Conservation (phyloP, 495 filamentous ascomycete species). For the Hyaloscypha hepaticicola region DNA sequence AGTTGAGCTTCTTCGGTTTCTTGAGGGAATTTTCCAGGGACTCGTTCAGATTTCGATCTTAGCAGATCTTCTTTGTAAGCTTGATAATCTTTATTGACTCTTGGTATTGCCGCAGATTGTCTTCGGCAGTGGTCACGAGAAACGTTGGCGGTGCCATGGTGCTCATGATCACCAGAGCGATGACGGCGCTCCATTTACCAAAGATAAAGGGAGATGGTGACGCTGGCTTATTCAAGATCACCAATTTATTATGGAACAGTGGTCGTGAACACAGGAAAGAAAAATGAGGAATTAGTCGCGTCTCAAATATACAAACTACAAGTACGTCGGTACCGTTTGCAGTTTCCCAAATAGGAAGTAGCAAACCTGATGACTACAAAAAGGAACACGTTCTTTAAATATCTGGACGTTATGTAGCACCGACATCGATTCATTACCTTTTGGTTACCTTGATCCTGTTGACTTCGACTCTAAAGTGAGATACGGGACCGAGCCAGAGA, state of each 20-base stretch:
- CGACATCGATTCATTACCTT: neutral
- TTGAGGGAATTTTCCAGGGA: neutral
- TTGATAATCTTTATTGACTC: neutral
- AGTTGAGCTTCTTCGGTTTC: neutral
- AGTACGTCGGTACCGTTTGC: neutral
- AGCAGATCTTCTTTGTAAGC: neutral
- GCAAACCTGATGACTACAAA: neutral
- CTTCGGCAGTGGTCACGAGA: neutral
- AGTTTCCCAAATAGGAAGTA: neutral
- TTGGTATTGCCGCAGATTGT: neutral
- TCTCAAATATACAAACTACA: neutral
- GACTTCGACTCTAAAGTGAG: neutral
- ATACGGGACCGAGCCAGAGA: neutral
- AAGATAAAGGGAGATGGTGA: too few relatives aligned
- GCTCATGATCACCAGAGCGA: neutral
- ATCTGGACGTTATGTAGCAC: neutral
- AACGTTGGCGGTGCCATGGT: neutral
- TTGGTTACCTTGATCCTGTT: neutral
- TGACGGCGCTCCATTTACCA: slow-evolving; percentile 2
- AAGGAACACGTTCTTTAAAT: neutral
- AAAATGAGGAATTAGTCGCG: neutral
- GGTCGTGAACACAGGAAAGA: neutral
- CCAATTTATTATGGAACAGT: too few relatives aligned
- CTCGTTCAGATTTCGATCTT: neutral
- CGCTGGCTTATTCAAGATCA: too few relatives aligned